A percentile compares a stretch with the other conserved stretches of the same genome.
Evolutionary conservation across 495 filamentous ascomycete species (phyloP).

Genomic region (Lasiosphaeria ovina): DNA sequence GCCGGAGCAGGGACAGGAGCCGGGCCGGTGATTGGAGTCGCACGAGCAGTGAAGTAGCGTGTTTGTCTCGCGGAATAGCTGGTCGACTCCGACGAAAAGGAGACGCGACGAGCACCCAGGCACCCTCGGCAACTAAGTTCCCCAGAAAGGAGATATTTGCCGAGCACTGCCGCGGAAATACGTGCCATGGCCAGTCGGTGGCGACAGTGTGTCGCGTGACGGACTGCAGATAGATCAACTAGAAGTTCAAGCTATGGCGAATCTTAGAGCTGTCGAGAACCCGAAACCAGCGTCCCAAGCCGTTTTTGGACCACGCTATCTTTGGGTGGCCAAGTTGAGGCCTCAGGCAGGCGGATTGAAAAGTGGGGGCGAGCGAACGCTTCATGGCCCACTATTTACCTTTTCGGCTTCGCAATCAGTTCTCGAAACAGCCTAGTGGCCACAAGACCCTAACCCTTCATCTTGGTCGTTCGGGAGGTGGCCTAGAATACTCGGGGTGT

Average conservation of each 20-base stretch:
- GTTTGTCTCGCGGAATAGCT: not conserved
- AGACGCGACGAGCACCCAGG: constrained; percentile 24
- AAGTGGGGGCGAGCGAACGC: too few species aligned
- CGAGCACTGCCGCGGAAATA: constrained; percentile 37
- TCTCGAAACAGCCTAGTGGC: too few species aligned
- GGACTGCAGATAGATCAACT: not conserved
- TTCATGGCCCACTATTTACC: too few species aligned
- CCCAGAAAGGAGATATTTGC: constrained; percentile 49
- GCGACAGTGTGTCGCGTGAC: not conserved
- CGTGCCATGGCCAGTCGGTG: constrained; percentile 31
- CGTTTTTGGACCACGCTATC: too few species aligned
- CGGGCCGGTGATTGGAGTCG: not conserved
- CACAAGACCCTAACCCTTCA: too few species aligned
- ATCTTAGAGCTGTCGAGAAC: not conserved
- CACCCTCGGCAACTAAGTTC: constrained; percentile 42
- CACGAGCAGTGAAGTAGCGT: constrained; percentile 2
- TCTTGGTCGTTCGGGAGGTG: too few species aligned
- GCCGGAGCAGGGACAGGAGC: not conserved
- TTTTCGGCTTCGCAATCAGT: too few species aligned
- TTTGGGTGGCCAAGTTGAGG: too few species aligned
- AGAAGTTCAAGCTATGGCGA: not conserved
- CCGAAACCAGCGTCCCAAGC: not conserved
- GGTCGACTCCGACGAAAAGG: not conserved
- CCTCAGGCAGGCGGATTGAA: too few species aligned
- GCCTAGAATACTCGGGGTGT: too few species aligned